Conservation (phyloP, 139 green algal species). For the Diplosphaera chodatii region DNA sequence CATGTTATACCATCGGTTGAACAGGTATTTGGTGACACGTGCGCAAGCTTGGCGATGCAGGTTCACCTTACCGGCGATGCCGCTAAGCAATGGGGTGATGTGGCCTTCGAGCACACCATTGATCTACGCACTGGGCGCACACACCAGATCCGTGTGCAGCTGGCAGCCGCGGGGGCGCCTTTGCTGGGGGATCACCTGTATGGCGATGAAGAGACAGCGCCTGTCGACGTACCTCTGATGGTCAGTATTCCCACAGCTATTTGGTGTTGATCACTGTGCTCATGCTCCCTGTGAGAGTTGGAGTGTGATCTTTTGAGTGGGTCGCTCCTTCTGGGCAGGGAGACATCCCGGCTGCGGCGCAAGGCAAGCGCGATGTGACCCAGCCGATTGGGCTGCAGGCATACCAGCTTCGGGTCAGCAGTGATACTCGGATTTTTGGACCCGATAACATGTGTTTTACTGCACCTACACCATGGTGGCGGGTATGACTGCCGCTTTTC, state of each 20-base stretch:
- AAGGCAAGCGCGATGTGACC: not conserved
- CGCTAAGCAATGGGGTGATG: slow-evolving; percentile 19
- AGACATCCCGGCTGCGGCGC: too few species aligned
- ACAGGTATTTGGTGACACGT: not conserved
- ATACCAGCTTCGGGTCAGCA: not conserved
- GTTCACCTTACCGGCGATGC: not conserved
- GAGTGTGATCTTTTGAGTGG: too few species aligned
- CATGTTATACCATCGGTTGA: not conserved
- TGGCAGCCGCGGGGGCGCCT: slow-evolving; percentile 54
- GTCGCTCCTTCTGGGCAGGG: not conserved
- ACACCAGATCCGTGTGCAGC: slow-evolving; percentile 76
- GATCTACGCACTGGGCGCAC: slow-evolving; percentile 71
- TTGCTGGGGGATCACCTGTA: slow-evolving; percentile 74
- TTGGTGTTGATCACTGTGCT: too few species aligned
- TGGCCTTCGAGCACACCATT: slow-evolving; percentile 49
- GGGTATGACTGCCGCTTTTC: too few species aligned
- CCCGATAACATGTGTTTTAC: not conserved
- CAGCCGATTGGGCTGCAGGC: not conserved
- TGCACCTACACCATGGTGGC: not conserved
- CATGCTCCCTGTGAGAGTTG: too few species aligned
- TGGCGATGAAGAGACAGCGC: not conserved
- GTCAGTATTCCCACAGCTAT: too few species aligned
- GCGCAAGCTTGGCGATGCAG: too few species aligned
- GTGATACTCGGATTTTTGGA: not conserved
- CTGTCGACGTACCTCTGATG: not conserved